A percentile compares a stretch with the other conserved stretches of the same genome.
These are phyloP conservation scores for Inga oerstediana DNA, from an alignment of 306 rosid genomes.

Conservation along the genomic window DNA sequence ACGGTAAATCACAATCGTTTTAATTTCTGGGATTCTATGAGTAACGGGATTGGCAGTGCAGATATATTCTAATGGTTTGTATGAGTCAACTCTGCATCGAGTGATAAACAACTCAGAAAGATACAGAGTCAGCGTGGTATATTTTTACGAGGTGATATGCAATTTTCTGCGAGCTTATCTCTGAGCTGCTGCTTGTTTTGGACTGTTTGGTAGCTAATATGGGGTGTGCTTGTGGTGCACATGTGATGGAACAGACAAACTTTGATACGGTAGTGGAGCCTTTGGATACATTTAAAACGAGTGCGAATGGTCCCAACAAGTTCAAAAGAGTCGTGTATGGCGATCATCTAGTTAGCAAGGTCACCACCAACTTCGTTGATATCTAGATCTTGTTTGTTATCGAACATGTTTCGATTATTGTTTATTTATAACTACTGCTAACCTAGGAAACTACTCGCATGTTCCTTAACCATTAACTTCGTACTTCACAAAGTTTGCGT, in stretches of 20 bases:
- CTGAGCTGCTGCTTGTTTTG: background rate
- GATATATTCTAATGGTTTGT: slow-evolving; percentile 91
- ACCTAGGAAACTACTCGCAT: background rate
- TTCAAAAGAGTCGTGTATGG: slow-evolving; percentile 76
- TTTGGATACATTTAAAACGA: slow-evolving; percentile 60
- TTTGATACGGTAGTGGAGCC: slow-evolving; percentile 85
- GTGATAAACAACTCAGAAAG: slow-evolving; percentile 68
- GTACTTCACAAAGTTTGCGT: background rate
- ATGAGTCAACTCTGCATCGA: slow-evolving; percentile 87
- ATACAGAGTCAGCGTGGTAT: slow-evolving; percentile 77
- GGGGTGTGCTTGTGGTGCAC: slow-evolving; percentile 5
- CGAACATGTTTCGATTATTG: background rate
- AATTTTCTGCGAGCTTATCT: background rate
- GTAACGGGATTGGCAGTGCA: slow-evolving; percentile 35
- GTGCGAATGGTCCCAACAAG: slow-evolving; percentile 53
- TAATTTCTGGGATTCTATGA: background rate
- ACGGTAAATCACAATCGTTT: background rate
- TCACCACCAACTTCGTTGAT: slow-evolving; percentile 60
- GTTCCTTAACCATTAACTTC: background rate
- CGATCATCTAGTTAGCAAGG: slow-evolving; percentile 76
- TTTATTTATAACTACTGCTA: background rate
- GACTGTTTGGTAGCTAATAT: background rate
- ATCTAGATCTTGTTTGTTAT: background rate
- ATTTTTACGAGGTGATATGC: slow-evolving; percentile 76
- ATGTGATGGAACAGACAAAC: slow-evolving; percentile 64